Percentiles rank a stretch among this genome's conserved stretches.
Conservation (phyloP, 495 filamentous ascomycete genomes). For the Trichoderma asperelloides region DNA sequence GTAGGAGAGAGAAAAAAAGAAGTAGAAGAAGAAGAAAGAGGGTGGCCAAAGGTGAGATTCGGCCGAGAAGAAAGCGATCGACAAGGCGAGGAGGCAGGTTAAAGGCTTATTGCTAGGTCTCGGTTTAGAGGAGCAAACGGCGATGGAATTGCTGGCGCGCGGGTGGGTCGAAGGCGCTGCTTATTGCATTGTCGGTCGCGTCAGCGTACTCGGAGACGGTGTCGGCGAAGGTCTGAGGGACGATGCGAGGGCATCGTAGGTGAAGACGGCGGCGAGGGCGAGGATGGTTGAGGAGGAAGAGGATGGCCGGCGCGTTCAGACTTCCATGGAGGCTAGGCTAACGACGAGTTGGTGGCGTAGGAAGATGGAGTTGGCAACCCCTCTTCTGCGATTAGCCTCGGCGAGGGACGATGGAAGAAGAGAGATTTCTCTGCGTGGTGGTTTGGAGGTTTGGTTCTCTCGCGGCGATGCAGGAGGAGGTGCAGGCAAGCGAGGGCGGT, state of each 20-base stretch:
- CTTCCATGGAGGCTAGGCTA: not conserved
- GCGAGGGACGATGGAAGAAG: not conserved
- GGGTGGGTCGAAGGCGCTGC: not conserved
- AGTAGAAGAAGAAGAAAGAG: constrained; percentile 11
- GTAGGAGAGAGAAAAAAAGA: constrained; percentile 25
- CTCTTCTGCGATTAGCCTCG: not conserved
- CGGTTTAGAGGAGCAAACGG: not conserved
- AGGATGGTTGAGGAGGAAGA: not conserved
- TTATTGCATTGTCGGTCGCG: constrained; percentile 7
- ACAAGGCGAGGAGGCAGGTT: not conserved
- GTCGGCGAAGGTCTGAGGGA: not conserved
- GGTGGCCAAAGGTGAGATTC: not conserved
- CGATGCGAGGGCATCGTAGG: constrained; percentile 6
- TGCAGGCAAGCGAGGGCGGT: not conserved
- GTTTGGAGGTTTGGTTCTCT: not conserved
- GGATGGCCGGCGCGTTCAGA: not conserved
- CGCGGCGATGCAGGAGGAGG: not conserved
- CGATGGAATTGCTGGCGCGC: not conserved
- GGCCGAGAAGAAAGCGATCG: not conserved
- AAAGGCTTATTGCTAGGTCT: not conserved
- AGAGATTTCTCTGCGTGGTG: not conserved
- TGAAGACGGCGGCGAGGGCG: not conserved
- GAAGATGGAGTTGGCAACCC: not conserved
- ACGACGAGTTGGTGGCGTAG: not conserved
- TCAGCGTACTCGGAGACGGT: constrained; percentile 5